A percentile compares a stretch with the other conserved stretches of the same genome.
Conservation (phyloP, 305 asterid genomes). For the Withania somnifera region DNA sequence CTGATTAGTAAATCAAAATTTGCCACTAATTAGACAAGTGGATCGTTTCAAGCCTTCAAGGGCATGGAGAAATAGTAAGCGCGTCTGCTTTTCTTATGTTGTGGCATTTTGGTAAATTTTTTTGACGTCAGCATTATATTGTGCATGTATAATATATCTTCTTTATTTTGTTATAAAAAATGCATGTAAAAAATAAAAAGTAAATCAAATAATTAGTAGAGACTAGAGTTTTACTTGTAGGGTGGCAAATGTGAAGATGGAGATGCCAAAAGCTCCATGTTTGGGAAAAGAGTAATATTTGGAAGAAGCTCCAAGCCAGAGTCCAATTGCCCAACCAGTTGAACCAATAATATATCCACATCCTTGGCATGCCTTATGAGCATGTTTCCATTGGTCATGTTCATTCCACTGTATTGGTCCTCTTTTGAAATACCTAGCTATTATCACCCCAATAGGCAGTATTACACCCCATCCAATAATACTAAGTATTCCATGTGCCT, state of each 20-base stretch:
- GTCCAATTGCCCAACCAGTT: conserved; percentile 34
- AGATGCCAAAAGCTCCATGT: conserved; percentile 25
- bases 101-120: too few relatives aligned
- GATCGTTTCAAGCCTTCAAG: not conserved
- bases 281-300: conserved; percentile 18
- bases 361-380: conserved; percentile 32
- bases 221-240: conserved; percentile 32
- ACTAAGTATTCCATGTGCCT: conserved; percentile 51
- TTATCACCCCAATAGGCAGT: conserved; percentile 41
- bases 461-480: conserved; percentile 51
- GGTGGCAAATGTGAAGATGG: conserved; percentile 39
- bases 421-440: conserved; percentile 29
- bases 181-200: too few relatives aligned
- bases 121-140: too few relatives aligned
- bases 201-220: not conserved
- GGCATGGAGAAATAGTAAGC: not conserved
- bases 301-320: conserved; percentile 38
- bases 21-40: not conserved
- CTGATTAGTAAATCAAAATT: not conserved
- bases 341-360: conserved; percentile 33
- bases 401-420: conserved; percentile 11
- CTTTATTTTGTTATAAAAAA: too few relatives aligned
- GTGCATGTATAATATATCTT: too few relatives aligned
- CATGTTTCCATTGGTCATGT: conserved; percentile 13
- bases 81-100: too few relatives aligned